Base-by-base conservation (phyloP, 2,329 filamentous ascomycete species). In the Dryadomyces sulphureus region DNA sequence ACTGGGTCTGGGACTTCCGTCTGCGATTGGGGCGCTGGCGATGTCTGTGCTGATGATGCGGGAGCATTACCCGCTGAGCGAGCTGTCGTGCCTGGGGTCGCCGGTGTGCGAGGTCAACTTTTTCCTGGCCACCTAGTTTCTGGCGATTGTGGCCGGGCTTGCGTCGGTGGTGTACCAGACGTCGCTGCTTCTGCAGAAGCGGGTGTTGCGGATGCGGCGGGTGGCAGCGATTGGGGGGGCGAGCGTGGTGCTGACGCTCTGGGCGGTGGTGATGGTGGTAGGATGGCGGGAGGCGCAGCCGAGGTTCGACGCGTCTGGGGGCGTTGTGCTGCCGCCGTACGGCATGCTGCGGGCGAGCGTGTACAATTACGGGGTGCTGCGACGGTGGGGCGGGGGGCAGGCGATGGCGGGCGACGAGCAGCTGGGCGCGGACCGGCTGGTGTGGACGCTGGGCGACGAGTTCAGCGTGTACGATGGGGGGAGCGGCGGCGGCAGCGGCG, bases 71-170 rank as follows among this genome's bases (percentile, higher is more conserved):
- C 49, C 51, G 3, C 9, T 53, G 5, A 47, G 48, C 36, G 45
- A 20, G 8, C 44, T 20, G 38, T 41, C 17, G 20, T 51, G 43
- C 6, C 4, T 14, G 12, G 25, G 22, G 20, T 6, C n/a, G 11
- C 20, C 20, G 5, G 4, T 9, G 0, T 52, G 51, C 45, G 48
- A 51, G n/a, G 47, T 49, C 42, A 52, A 51, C 39, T 53, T 53
- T 21, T 53, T 51, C 36, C 6, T 47, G 2, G 45, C 48, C 4
- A 50, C 49, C 16, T 53, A 48, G 51, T 14, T 48, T 16, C 21
- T 48, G 12, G 21, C 39, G 4, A 42, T 51, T 21, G 30, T 14
- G 11, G 25, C 47, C 5, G 41, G 49, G 1, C 9, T 8, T 4
- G 2, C 34, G 3, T 40, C 51, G 8, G 24, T 30, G 6, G 11